Percentiles rank a stretch among this genome's conserved stretches.
These are phyloP conservation scores for Sporisorium exsertum DNA, from an alignment of 1,284 basidiomycete genomes.

Conservation along the genomic window DNA sequence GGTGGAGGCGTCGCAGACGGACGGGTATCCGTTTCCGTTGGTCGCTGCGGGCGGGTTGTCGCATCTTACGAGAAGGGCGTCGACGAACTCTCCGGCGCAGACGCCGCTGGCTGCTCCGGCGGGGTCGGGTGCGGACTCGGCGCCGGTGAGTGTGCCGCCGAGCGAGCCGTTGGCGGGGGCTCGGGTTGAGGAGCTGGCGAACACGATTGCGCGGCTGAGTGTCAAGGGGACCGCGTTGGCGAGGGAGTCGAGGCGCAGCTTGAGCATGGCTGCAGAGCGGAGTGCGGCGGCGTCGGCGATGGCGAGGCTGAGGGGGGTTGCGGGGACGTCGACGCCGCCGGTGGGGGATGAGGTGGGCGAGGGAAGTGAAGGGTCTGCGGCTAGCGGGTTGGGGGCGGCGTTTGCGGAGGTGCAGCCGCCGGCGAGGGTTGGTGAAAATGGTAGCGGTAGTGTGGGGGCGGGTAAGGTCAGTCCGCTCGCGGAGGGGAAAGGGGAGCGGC, in stretches of 20 bases:
- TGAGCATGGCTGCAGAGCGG: constrained; percentile 43
- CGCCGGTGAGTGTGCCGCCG: neutral
- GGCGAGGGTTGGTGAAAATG: neutral
- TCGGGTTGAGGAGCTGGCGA: constrained; percentile 53
- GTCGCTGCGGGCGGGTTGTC: constrained; percentile 23
- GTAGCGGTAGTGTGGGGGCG: too few species aligned
- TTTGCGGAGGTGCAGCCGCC: constrained; percentile 7
- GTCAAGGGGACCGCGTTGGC: constrained; percentile 52
- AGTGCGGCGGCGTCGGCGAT: constrained; percentile 42
- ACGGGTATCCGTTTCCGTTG: constrained; percentile 59
- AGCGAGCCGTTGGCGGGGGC: constrained; percentile 16
- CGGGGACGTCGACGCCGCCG: constrained; percentile 16
- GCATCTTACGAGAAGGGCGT: constrained; percentile 42
- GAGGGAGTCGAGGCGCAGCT: constrained; percentile 20
- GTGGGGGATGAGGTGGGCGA: constrained; percentile 1
- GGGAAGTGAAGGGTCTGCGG: too few species aligned
- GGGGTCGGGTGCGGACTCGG: constrained; percentile 1
- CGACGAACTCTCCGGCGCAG: constrained; percentile 46
- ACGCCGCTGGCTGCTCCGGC: constrained; percentile 38
- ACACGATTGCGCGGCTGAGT: constrained; percentile 56
- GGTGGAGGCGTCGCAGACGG: constrained; percentile 12
- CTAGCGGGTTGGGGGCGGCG: constrained; percentile 10
- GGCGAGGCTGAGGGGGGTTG: constrained; percentile 37
- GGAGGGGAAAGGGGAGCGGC: constrained; percentile 1
- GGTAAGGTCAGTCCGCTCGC: constrained; percentile 11